Percentiles rank a stretch among this genome's conserved stretches.
Evolutionary conservation across 106 monocot genomes (phyloP).

Genomic region (Triglochin maritima): DNA sequence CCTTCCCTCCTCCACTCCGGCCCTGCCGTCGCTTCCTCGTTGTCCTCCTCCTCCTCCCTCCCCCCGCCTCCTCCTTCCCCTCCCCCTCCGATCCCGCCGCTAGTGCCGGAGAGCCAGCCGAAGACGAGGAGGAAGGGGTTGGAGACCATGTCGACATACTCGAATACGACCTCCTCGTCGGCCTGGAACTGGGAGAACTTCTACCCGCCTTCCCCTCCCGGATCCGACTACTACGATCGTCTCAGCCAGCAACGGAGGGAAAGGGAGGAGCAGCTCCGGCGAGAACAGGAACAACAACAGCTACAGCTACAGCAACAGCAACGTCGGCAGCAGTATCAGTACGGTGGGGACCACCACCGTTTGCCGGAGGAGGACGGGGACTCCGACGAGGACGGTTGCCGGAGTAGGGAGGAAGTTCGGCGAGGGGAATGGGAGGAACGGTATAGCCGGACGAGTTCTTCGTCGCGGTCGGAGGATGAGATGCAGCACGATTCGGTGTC

Average conservation of each 20-base stretch:
- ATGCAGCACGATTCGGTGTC: slow-evolving; percentile 6
- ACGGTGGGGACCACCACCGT: slow-evolving; percentile 30
- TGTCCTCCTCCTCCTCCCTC: slow-evolving; percentile 14
- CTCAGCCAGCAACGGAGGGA: slow-evolving; percentile 17
- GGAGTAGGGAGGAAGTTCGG: slow-evolving; percentile 6
- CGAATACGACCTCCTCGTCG: slow-evolving; percentile 69
- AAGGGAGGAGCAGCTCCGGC: slow-evolving; percentile 10
- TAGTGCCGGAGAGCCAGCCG: no score
- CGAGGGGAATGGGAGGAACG: slow-evolving; percentile 11
- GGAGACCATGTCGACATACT: slow-evolving; percentile 7
- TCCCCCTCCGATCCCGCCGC: slow-evolving; percentile 6
- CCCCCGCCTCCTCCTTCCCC: slow-evolving; percentile 1
- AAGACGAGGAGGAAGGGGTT: not conserved
- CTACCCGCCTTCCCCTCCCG: slow-evolving; percentile 89
- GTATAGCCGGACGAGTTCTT: no score
- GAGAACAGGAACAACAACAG: not conserved
- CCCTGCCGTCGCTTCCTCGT: slow-evolving; percentile 17
- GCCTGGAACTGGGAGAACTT: slow-evolving; percentile 95
- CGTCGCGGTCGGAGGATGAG: no score
- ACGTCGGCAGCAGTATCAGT: not conserved
- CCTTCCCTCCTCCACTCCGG: not conserved
- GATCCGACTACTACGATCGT: slow-evolving; percentile 77
- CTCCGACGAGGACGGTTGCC: not conserved
- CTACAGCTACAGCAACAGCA: not conserved
- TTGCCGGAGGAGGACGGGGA: slow-evolving; percentile 17